These are phyloP conservation scores for Amaranthus palmeri DNA, from an alignment of 148 eudicot genomes.

Conservation along the genomic window DNA sequence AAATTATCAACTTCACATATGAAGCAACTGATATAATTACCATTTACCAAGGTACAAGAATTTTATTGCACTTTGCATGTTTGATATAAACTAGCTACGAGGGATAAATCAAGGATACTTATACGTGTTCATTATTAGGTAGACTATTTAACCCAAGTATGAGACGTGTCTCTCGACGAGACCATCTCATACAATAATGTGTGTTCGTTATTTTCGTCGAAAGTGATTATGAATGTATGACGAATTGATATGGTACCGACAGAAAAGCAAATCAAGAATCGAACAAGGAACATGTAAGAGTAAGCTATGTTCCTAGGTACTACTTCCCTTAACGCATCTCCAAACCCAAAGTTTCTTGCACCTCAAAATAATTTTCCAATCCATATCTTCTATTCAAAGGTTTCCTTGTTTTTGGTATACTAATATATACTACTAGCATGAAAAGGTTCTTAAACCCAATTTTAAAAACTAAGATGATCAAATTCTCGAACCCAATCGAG, in stretches of 20 bases:
- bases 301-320: background rate
- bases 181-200: background rate
- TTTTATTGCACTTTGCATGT: background rate
- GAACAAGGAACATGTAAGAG: no score
- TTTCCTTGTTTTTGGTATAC: background rate
- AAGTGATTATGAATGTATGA: background rate
- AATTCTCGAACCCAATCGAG: background rate
- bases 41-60: constrained; percentile 6
- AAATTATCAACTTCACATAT: constrained; percentile 1
- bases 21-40: background rate
- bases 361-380: constrained; percentile 1
- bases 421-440: background rate
- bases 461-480: background rate
- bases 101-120: no score
- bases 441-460: background rate
- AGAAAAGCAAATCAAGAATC: background rate
- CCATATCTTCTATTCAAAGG: background rate
- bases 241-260: background rate
- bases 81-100: background rate
- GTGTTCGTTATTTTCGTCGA: background rate
- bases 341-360: constrained; percentile 4
- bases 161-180: no score
- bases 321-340: constrained; percentile 5
- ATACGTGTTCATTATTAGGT: no score
- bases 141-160: no score